These are phyloP conservation scores for Cladosporium sp. DNA, from an alignment of 2,329 filamentous ascomycete species.

Conservation along the genomic window DNA sequence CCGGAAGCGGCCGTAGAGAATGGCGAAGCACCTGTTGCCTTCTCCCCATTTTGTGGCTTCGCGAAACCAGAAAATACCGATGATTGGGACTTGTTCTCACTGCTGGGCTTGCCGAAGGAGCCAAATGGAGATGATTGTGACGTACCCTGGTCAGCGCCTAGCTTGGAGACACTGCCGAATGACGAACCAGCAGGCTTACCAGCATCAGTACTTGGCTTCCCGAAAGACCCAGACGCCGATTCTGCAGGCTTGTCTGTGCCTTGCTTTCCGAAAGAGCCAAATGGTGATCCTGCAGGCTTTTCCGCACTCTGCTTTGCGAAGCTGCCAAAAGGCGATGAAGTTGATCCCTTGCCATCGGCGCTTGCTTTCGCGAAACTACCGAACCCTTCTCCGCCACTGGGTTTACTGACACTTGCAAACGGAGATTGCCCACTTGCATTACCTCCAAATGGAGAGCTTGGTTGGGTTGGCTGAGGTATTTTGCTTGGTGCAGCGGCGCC, in stretches of 20 bases:
- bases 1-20: constrained; percentile 10
- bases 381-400: constrained; percentile 13
- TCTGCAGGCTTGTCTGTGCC: constrained; percentile 3
- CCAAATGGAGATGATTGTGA: constrained; percentile 27
- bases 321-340: constrained; percentile 11
- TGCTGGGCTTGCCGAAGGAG: constrained; percentile 21
- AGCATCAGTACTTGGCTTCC: background rate
- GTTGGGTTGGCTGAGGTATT: background rate
- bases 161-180: constrained; percentile 1
- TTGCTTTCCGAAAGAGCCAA: constrained; percentile 27
- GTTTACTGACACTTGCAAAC: constrained; percentile 5
- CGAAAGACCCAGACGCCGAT: constrained; percentile 32
- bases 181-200: constrained; percentile 12
- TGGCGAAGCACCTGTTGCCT: constrained; percentile 13
- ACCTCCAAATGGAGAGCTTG: constrained; percentile 15
- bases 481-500: constrained; percentile 14
- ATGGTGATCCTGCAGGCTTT: constrained; percentile 22
- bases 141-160: background rate
- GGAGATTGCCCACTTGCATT: constrained; percentile 16
- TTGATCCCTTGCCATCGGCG: background rate
- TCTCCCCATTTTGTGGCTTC: constrained; percentile 14
- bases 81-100: background rate
- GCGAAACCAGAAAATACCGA: constrained; percentile 33
- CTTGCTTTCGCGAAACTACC: background rate
- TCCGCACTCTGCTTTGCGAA: constrained; percentile 1